Percentiles rank a stretch among this genome's conserved stretches.
Evolutionary conservation across 768 basidiomycete genomes (phyloP).

Genomic region (Leccinum rimulosum): DNA sequence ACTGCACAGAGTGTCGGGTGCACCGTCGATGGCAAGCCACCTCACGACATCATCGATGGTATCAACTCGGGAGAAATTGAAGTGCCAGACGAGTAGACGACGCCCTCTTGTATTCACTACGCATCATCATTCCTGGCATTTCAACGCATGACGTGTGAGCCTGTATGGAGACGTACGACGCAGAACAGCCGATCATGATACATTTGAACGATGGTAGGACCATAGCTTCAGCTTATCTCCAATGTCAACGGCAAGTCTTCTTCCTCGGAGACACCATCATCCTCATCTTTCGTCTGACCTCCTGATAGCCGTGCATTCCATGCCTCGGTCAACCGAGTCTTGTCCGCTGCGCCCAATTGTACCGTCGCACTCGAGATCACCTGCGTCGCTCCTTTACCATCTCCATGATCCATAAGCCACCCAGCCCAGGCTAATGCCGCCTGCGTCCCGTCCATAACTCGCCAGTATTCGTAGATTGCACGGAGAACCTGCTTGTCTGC

Average conservation of each 20-base stretch:
- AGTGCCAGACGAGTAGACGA: slow-evolving; percentile 78
- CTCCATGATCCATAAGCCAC: slow-evolving; percentile 44
- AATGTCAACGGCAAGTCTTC: slow-evolving; percentile 16
- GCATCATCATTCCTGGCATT: slow-evolving; percentile 14
- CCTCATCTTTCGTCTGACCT: slow-evolving; percentile 9
- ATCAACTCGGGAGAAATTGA: slow-evolving; percentile 85
- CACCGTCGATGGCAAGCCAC: slow-evolving; percentile 89
- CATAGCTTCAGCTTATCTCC: slow-evolving; percentile 9
- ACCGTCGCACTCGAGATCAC: slow-evolving; percentile 35
- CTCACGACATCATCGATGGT: slow-evolving; percentile 90
- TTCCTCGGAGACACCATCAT: slow-evolving; percentile 8
- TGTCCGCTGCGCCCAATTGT: slow-evolving; percentile 26
- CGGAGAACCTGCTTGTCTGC: slow-evolving; percentile 20
- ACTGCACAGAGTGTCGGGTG: slow-evolving; percentile 97
- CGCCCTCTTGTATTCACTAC: slow-evolving; percentile 18
- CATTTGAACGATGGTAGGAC: not conserved
- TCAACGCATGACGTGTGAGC: slow-evolving; percentile 1
- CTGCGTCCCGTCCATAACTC: slow-evolving; percentile 33
- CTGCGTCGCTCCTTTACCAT: slow-evolving; percentile 40
- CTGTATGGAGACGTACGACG: not conserved
- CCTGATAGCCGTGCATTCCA: slow-evolving; percentile 31
- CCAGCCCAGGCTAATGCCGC: slow-evolving; percentile 45
- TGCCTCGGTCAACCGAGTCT: slow-evolving; percentile 34
- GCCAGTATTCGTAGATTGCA: slow-evolving; percentile 44
- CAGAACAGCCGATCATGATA: not conserved